Evolutionary conservation across 805 yeast genomes (phyloP).

Genomic region (Ogataea corticis): DNA sequence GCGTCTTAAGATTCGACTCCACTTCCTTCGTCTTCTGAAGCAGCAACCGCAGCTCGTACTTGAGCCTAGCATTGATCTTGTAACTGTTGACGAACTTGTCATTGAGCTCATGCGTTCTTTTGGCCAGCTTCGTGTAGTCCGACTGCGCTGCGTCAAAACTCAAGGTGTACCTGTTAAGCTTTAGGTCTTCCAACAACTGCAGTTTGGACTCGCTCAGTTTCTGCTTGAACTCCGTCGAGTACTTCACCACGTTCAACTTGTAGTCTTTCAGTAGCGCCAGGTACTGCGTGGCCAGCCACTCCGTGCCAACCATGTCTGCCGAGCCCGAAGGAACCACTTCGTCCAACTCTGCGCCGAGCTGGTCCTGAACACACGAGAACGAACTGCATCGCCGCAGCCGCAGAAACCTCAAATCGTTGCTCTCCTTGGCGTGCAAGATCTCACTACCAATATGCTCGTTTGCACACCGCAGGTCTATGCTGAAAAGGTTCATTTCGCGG

Average conservation of each 20-base stretch:
- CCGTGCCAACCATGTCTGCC: conserved; percentile 20
- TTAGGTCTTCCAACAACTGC: conserved; percentile 21
- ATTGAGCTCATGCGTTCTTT: conserved; percentile 29
- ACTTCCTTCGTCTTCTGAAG: conserved; percentile 65
- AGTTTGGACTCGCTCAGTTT: conserved; percentile 19
- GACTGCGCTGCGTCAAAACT: conserved; percentile 15
- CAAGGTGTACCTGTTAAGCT: conserved; percentile 10
- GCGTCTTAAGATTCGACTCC: conserved; percentile 49
- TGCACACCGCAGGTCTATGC: conserved; percentile 25
- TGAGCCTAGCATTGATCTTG: conserved; percentile 57
- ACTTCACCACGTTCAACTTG: conserved; percentile 21
- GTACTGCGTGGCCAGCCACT: conserved; percentile 30
- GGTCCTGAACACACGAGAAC: conserved; percentile 28
- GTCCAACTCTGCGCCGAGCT: conserved; percentile 16
- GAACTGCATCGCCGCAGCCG: conserved; percentile 37
- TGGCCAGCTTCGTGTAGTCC: conserved; percentile 22
- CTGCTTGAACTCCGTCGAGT: conserved; percentile 17
- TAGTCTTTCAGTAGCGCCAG: conserved; percentile 20
- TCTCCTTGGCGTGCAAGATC: conserved; percentile 11
- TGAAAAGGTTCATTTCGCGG: conserved; percentile 34
- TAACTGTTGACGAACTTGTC: conserved; percentile 50
- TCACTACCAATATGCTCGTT: conserved; percentile 25
- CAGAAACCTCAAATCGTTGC: conserved; percentile 4
- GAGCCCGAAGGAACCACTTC: conserved; percentile 16
- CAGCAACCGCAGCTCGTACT: conserved; percentile 63